A percentile compares a stretch with the other conserved stretches of the same genome.
phyloP scores from a whole-genome alignment of 2,329 filamentous ascomycete genomes.

The Bipolaris bicolor region DNA sequence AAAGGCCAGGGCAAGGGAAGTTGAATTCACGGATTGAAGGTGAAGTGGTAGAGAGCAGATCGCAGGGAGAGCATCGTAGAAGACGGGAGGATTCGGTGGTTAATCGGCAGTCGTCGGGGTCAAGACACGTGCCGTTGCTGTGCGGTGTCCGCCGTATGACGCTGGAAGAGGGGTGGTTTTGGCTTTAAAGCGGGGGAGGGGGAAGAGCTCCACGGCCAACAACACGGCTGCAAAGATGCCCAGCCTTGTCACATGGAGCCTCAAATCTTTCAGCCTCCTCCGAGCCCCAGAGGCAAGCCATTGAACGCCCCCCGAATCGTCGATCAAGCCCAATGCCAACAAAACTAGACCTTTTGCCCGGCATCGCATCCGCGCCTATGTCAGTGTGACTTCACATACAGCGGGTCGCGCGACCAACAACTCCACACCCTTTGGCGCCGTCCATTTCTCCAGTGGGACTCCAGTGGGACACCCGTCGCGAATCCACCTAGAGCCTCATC shows the following conservation, averaged over 20 bases:
- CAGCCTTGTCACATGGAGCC: constrained; percentile 32
- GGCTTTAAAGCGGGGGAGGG: constrained; percentile 33
- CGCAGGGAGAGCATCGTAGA: constrained; percentile 1
- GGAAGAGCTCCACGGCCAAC: constrained; percentile 21
- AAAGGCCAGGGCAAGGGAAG: constrained; percentile 18
- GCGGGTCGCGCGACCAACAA: constrained; percentile 28
- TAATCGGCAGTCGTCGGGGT: constrained; percentile 32
- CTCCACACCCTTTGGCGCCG: constrained; percentile 20
- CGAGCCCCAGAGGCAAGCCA: constrained; percentile 24
- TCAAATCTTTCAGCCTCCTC: constrained; percentile 34
- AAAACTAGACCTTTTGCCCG: constrained; percentile 16
- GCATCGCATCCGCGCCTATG: constrained; percentile 27
- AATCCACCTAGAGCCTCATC: constrained; percentile 19
- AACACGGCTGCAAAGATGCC: constrained; percentile 20
- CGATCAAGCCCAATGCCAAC: constrained; percentile 19
- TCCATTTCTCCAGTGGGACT: constrained; percentile 16
- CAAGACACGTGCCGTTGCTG: constrained; percentile 22
- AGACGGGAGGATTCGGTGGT: constrained; percentile 28
- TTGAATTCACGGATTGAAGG: constrained; percentile 21
- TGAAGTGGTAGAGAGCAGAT: constrained; percentile 18
- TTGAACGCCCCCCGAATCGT: constrained; percentile 20
- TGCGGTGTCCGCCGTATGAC: constrained; percentile 33
- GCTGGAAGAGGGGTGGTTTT: constrained; percentile 32
- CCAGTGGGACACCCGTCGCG: constrained; percentile 15
- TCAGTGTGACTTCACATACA: constrained; percentile 34